Evolutionary conservation across 805 yeast genomes (phyloP).

Genomic region (Citeromyces nyonsensis): DNA sequence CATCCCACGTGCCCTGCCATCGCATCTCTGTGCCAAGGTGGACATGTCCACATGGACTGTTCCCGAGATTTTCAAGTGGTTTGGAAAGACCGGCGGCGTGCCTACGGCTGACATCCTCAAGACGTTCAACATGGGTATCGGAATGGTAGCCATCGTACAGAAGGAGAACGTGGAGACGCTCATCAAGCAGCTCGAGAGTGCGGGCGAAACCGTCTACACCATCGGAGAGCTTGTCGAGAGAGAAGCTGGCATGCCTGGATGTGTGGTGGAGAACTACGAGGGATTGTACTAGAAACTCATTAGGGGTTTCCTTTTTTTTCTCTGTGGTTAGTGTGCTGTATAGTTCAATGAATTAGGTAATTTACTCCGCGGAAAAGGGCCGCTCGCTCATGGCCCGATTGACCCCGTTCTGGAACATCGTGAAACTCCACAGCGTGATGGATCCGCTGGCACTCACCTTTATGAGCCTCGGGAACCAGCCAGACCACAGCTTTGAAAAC

Average conservation of each 20-base stretch:
- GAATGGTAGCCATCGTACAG: constrained; percentile 85
- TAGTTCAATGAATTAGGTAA: too few relatives aligned
- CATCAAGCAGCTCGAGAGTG: constrained; percentile 32
- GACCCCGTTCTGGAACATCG: constrained; percentile 32
- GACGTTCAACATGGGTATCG: constrained; percentile 92
- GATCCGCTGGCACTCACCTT: constrained; percentile 63
- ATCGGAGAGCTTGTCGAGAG: constrained; percentile 44
- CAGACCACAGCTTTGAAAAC: constrained; percentile 32
- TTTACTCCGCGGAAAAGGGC: constrained; percentile 12
- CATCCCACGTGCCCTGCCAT: constrained; percentile 88
- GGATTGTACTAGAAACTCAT: constrained; percentile 20
- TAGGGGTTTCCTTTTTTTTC: too few relatives aligned
- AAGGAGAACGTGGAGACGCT: constrained; percentile 47
- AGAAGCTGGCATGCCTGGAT: constrained; percentile 35
- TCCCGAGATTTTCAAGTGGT: constrained; percentile 87
- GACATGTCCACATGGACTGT: constrained; percentile 74
- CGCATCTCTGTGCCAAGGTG: constrained; percentile 60
- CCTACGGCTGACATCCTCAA: constrained; percentile 74
- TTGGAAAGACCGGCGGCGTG: constrained; percentile 81
- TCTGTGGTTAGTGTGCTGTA: too few relatives aligned
- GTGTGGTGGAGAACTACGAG: constrained; percentile 37
- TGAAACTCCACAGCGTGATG: constrained; percentile 50
- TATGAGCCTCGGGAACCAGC: constrained; percentile 51
- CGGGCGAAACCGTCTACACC: constrained; percentile 61
- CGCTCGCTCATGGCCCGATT: constrained; percentile 17